Conservation (phyloP, 805 yeast species). For the Cyberlindnera suaveolens region DNA sequence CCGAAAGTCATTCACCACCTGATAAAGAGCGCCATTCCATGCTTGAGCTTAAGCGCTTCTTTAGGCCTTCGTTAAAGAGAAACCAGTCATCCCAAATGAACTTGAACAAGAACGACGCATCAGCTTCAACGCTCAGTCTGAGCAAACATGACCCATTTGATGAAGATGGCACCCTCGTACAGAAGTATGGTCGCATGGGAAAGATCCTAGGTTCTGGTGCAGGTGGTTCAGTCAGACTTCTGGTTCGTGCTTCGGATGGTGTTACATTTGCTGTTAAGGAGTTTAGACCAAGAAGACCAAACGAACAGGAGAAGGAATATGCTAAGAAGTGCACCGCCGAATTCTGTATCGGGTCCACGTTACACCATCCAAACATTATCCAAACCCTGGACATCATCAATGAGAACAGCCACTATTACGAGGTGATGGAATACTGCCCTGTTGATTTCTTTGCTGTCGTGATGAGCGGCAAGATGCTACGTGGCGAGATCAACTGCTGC, state of each 20-base stretch:
- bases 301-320: slow-evolving; percentile 68
- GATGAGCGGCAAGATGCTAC: slow-evolving; percentile 77
- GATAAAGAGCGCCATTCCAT: slow-evolving; percentile 11
- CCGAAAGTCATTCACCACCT: slow-evolving; percentile 1
- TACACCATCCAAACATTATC: slow-evolving; percentile 76
- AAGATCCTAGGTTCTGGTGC: slow-evolving; percentile 80
- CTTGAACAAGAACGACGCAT: background rate
- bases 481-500: slow-evolving; percentile 79
- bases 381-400: slow-evolving; percentile 64
- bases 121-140: slow-evolving; percentile 4
- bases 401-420: slow-evolving; percentile 60
- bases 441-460: slow-evolving; percentile 81
- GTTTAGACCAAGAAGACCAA: slow-evolving; percentile 64
- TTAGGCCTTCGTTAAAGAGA: slow-evolving; percentile 16
- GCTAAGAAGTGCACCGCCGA: slow-evolving; percentile 88
- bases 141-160: slow-evolving; percentile 24
- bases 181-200: slow-evolving; percentile 69
- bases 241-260: slow-evolving; percentile 62
- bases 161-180: slow-evolving; percentile 45
- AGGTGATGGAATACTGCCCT: slow-evolving; percentile 84
- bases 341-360: slow-evolving; percentile 77
- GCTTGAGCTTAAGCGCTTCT: slow-evolving; percentile 21
- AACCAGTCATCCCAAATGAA: slow-evolving; percentile 12
- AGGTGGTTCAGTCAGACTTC: slow-evolving; percentile 77
- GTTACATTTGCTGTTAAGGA: slow-evolving; percentile 80